Base-by-base conservation (phyloP, 208 protist genomes). In the Trypanosoma rangeli region DNA sequence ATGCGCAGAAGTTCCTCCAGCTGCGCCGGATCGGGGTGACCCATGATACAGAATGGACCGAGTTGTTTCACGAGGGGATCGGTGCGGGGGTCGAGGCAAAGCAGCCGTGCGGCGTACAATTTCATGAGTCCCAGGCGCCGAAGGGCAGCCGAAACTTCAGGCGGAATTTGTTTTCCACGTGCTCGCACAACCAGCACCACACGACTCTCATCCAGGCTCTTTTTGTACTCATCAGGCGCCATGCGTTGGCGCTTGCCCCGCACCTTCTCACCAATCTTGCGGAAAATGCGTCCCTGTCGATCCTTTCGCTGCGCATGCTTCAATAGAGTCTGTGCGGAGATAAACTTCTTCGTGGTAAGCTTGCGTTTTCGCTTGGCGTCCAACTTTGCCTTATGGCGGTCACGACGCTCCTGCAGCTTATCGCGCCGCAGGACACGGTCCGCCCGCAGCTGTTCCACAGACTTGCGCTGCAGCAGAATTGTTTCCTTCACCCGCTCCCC, bases 401-500 rank as follows among this genome's bases (percentile, higher is more conserved):
- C 73, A 18, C 90, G 87, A 5, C 76, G 79, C 74, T 94, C 86
- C 78, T 96, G 70, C 61, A 94, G 80, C 58, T 94, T 91, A 58
- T 93, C 86, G 20, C 79, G 82, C 26, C 90, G 80, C n/a, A 93
- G 79, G 39, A 96, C 80, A 18, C 86, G 87, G 58, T 96, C 90
- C 0, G 86, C 90, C 13, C 85, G 77, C 24, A 96, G 83, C 76
- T 94, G 90, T 78, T 96, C 90, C 4, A 96, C 90, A 24, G 90
- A 96, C 72, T 94, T 94, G 54, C 90, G 90, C 78, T 96, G 90
- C 42, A 94, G 79, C 16, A 96, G 84, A 69, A 96, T 94, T 13
- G 90, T 96, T 77, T 96, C 90, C 84, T 94, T 96, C 76, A 96
- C 90, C n/a, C 90, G 90, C 29, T 94, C 86, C 3, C 90, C 90